Evolutionary conservation across 305 asterid species (phyloP), one percentile per base, ranked within the genome.

Genomic region (Petunia hybrid): DNA sequence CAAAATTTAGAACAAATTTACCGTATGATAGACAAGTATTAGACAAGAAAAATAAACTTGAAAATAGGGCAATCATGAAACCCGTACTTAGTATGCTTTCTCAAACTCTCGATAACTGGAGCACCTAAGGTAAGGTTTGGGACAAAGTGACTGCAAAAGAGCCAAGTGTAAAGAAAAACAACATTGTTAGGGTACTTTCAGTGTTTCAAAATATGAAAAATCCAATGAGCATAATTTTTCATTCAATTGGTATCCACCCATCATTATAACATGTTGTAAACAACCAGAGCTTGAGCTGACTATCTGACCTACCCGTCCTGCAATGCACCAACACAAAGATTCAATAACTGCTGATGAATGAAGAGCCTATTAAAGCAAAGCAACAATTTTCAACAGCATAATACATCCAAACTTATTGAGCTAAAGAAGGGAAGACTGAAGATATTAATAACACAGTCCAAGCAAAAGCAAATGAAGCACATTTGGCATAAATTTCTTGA

Each of bases 261-360:
- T 43, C 85, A 74, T 70, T 71, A n/a, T 38, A 75, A 53, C 65
- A 55, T 75, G n/a, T 10, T 53, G 79, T 5, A 75, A 53, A 53
- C 79, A 55, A 75, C 65, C 79, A 55, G 76, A 69, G 48, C 65
- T 55, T 74, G 64, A 74, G 63, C 22, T 51, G 78, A 73, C 1
- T 7, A 84, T 82, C 80, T 81, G 85, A 90, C 97, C 87, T 91
- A 94, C 98, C 98, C 97, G 75, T 94, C 98, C 98, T 93, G 98
- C 95, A 91, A 86, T 68, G 77, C 60, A 84, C 48, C 81, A 80
- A 76, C 31, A 62, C 65, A 57, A 74, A 14, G 48, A 48, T 62
- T 53, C 68, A 73, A 80, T 76, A 82, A 14, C 39, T 75, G 79
- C 39, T 55, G 51, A 55, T 55, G 79, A 51, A 48, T 48, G 78